Conservation (phyloP, 257 asterid genomes). For the Nicotiana undulata region DNA sequence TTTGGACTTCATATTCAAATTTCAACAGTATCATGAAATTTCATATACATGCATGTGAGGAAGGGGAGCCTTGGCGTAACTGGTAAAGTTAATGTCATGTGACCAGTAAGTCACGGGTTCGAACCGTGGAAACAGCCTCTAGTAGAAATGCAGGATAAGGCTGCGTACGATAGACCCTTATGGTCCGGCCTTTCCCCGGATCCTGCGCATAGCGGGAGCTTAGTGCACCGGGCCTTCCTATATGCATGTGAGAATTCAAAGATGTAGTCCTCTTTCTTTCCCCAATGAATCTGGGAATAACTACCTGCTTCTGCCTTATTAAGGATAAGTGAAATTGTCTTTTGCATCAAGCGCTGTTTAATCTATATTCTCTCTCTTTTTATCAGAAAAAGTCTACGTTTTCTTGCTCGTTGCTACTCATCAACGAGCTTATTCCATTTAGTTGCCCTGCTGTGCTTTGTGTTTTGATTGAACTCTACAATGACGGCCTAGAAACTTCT, state of each 20-base stretch:
- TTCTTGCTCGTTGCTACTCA: not conserved
- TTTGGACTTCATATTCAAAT: too few relatives aligned
- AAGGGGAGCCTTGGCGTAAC: too few relatives aligned
- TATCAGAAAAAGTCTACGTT: not conserved
- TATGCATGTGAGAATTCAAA: too few relatives aligned
- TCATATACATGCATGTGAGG: too few relatives aligned
- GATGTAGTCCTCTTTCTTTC: not conserved
- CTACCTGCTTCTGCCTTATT: not conserved
- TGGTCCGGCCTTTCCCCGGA: too few relatives aligned
- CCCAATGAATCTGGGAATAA: not conserved
- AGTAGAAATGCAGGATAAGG: too few relatives aligned
- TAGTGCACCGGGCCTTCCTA: too few relatives aligned
- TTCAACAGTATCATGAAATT: not conserved
- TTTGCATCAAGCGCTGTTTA: not conserved
- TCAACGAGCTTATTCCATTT: not conserved
- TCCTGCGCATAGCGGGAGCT: too few relatives aligned
- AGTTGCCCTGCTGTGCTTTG: not conserved
- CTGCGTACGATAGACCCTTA: too few relatives aligned
- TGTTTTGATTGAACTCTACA: not conserved
- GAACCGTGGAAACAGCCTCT: too few relatives aligned
- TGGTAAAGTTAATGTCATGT: too few relatives aligned
- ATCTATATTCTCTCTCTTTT: not conserved
- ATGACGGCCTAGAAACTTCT: not conserved
- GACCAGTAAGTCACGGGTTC: too few relatives aligned
- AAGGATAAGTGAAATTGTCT: not conserved